Base-by-base conservation (phyloP, 805 yeast species). In the Tetrapisispora iriomotensis region DNA sequence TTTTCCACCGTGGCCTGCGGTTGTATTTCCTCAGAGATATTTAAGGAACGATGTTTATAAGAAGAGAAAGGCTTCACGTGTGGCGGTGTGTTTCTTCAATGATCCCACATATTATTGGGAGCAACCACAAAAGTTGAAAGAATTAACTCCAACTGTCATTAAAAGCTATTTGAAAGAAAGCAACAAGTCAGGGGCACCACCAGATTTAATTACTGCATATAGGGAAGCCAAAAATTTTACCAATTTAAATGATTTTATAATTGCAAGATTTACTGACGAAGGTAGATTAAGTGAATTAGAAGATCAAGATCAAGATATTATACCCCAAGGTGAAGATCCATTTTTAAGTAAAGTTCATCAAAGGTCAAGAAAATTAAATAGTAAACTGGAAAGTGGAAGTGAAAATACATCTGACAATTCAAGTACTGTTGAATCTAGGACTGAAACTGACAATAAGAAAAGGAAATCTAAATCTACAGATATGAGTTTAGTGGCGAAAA, bases 61-160 rank as follows among this genome's bases (percentile, higher is more conserved):
- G 4, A 50, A 54, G 31, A 38, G 52, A 27, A 51, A 50, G 38
- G 40, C 49, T 2, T 47, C 49, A 17, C 47, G 54, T 31, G 51
- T 56, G 8, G 61, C 60, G 6, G 62, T 59, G n/a, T 56, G 62
- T 36, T 59, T 59, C 42, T 59, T 59, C 40, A 56, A 56, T 37
- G 64, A 59, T 41, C 56, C 61, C 8, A 58, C 62, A 8, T 59
- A 58, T 37, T 59, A 58, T 39, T 59, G 64, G 64, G 60, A 53
- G 24, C 49, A 49, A 37, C 58, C 62, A 9, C 46, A 47, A 8
- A 47, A 45, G 38, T 36, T 59, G 28, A 48, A 41, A 28, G 42
- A 46, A 15, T 41, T 59, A 34, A 44, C 40, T 1, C 18, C 37
- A 9, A 37, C 41, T 4, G 38, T 28, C 8, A 50, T 54, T 6